A percentile compares a stretch with the other conserved stretches of the same genome.
Conservation (phyloP, 176 grass and related monocot species). For the Triticum turgidum region DNA sequence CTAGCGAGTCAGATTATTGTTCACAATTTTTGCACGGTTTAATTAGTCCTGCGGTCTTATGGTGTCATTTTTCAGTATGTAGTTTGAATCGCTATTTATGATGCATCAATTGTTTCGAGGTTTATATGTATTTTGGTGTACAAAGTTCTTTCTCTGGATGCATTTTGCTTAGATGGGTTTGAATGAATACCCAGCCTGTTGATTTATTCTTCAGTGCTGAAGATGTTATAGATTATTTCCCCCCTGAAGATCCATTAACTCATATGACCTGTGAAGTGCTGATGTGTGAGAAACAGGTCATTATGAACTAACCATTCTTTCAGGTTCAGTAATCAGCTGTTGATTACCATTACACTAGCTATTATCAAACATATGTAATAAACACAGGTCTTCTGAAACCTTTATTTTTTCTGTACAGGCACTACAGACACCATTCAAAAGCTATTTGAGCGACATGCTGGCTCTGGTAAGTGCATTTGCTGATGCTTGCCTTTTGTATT, state of each 20-base stretch:
- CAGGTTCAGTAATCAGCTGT: not conserved
- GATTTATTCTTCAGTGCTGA: not conserved
- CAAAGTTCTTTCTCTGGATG: not conserved
- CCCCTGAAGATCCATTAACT: not conserved
- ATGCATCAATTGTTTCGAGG: not conserved
- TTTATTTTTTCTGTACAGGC: slow-evolving; percentile 47
- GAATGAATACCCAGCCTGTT: not conserved
- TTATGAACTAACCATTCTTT: not conserved
- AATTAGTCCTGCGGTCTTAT: not conserved
- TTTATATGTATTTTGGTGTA: not conserved
- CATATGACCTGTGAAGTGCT: not conserved
- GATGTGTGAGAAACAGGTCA: not conserved
- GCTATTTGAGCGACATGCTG: slow-evolving; percentile 85
- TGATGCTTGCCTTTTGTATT: not conserved
- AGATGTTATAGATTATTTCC: not conserved
- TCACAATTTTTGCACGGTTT: not conserved
- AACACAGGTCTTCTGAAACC: not conserved
- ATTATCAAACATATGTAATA: not conserved
- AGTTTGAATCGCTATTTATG: not conserved
- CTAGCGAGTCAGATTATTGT: not conserved
- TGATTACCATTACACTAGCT: not conserved
- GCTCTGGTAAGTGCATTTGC: slow-evolving; percentile 66
- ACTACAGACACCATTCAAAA: slow-evolving; percentile 74
- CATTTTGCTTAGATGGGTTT: not conserved
- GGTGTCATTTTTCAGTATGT: not conserved